Conservation (phyloP, 495 filamentous ascomycete species). For the Penicillium diatomitis region DNA sequence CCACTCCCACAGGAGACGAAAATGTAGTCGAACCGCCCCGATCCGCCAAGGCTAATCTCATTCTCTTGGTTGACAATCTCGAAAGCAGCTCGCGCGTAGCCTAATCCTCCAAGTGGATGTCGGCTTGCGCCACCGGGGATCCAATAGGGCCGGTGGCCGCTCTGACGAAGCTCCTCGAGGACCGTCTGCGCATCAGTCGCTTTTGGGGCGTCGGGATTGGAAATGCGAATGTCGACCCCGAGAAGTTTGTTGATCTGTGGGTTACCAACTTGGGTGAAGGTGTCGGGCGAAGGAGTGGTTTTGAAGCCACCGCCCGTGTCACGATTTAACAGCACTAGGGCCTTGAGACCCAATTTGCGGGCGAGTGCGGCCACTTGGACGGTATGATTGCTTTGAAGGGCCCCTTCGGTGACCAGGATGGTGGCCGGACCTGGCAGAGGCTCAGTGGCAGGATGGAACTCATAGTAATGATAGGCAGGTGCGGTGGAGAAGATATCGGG, state of each 20-base stretch:
- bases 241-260: conserved; percentile 23
- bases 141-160: conserved; percentile 22
- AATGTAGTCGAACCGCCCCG: conserved; percentile 24
- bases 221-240: conserved; percentile 32
- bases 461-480: conserved; percentile 13
- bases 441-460: conserved; percentile 8
- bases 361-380: conserved; percentile 30
- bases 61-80: conserved; percentile 30
- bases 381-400: conserved; percentile 35
- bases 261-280: conserved; percentile 22
- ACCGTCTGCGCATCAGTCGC: conserved; percentile 12
- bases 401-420: conserved; percentile 33
- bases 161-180: conserved; percentile 9
- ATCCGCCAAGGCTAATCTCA: conserved; percentile 9
- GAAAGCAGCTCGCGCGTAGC: conserved; percentile 30
- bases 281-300: conserved; percentile 3
- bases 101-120: conserved; percentile 30
- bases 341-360: conserved; percentile 16
- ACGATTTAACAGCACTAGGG: conserved; percentile 21
- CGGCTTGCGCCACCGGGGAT: conserved; percentile 34
- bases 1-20: conserved; percentile 35
- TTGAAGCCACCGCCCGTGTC: conserved; percentile 21
- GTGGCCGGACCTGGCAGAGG: conserved; percentile 12
- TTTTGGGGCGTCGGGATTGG: conserved; percentile 8
- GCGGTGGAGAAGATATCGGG: conserved; percentile 23